Evolutionary conservation across 202 grass and related monocot genomes (phyloP).

Genomic region (Eragrostis tef): DNA sequence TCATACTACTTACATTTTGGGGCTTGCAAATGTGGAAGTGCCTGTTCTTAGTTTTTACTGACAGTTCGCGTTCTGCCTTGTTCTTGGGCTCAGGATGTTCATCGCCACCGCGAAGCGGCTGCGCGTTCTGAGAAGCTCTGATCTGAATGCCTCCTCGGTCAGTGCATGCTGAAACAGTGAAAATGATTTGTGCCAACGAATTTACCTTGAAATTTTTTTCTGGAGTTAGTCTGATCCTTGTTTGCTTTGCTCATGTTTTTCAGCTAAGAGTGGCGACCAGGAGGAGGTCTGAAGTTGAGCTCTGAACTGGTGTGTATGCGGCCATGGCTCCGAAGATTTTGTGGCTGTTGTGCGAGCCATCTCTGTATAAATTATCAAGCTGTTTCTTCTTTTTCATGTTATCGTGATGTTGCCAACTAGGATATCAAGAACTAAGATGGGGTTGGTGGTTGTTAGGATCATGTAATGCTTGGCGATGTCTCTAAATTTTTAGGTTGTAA

Average conservation of each 20-base stretch:
- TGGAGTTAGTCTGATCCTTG: background rate
- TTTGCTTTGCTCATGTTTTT: background rate
- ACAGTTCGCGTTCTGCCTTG: too few species aligned
- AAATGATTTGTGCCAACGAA: background rate
- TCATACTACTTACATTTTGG: too few species aligned
- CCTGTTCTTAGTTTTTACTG: too few species aligned
- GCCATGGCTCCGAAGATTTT: conserved; percentile 4
- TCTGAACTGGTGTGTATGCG: background rate
- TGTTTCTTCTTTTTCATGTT: background rate
- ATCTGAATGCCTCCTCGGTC: conserved; percentile 52
- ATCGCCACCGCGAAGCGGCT: conserved; percentile 62
- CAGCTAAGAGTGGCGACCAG: conserved; percentile 48
- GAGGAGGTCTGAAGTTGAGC: conserved; percentile 42
- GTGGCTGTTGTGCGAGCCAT: background rate
- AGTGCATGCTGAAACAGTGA: background rate
- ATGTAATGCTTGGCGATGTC: conserved; percentile 22
- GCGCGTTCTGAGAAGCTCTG: conserved; percentile 71
- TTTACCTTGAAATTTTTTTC: background rate
- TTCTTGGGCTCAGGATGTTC: conserved; percentile 62
- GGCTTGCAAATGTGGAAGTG: too few species aligned
- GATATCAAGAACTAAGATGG: background rate
- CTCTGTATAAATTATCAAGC: conserved; percentile 17
- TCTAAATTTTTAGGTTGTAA: conserved; percentile 25
- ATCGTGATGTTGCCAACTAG: conserved; percentile 12
- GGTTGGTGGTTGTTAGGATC: conserved; percentile 3